Percentiles rank a stretch among this genome's conserved stretches.
phyloP scores from a whole-genome alignment of 2,329 filamentous ascomycete genomes.

The Paecilomyces variotii region DNA sequence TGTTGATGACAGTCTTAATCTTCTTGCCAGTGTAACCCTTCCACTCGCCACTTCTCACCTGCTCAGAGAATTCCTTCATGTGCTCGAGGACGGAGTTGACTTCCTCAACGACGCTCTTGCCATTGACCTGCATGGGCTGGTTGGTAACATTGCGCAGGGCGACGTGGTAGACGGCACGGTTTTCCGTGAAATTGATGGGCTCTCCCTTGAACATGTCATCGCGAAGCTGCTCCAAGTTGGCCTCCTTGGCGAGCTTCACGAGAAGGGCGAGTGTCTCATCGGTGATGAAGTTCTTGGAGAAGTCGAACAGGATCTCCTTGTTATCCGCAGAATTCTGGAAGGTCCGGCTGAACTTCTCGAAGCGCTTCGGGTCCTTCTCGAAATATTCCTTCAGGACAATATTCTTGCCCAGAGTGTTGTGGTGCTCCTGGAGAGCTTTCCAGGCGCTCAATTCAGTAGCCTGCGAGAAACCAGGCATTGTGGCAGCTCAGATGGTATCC shows the following conservation, averaged over 20 bases:
- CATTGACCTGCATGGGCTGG: conserved; percentile 75
- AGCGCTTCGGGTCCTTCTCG: conserved; percentile 76
- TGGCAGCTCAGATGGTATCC: conserved; percentile 10
- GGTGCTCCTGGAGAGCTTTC: conserved; percentile 85
- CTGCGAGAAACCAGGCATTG: conserved; percentile 49
- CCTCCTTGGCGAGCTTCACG: conserved; percentile 84
- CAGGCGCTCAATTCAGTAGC: conserved; percentile 79
- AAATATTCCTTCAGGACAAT: conserved; percentile 94
- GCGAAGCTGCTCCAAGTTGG: conserved; percentile 82
- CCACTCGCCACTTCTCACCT: conserved; percentile 90
- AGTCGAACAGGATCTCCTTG: conserved; percentile 91
- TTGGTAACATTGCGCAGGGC: conserved; percentile 86
- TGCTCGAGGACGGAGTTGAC: conserved; percentile 88
- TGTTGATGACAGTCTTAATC: conserved; percentile 91
- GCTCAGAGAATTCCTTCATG: conserved; percentile 97
- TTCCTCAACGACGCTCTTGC: conserved; percentile 85
- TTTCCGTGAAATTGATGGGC: conserved; percentile 99
- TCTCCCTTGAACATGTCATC: conserved; percentile 97
- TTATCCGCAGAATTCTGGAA: conserved; percentile 72
- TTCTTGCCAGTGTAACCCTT: conserved; percentile 97
- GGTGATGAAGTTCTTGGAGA: conserved; percentile 96
- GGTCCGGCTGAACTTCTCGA: conserved; percentile 79
- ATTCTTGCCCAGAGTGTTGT: conserved; percentile 74
- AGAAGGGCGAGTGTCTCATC: conserved; percentile 85
- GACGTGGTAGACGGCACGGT: conserved; percentile 90